These are phyloP conservation scores for Hygrophorus russula DNA, from an alignment of 768 basidiomycete genomes.

Conservation along the genomic window DNA sequence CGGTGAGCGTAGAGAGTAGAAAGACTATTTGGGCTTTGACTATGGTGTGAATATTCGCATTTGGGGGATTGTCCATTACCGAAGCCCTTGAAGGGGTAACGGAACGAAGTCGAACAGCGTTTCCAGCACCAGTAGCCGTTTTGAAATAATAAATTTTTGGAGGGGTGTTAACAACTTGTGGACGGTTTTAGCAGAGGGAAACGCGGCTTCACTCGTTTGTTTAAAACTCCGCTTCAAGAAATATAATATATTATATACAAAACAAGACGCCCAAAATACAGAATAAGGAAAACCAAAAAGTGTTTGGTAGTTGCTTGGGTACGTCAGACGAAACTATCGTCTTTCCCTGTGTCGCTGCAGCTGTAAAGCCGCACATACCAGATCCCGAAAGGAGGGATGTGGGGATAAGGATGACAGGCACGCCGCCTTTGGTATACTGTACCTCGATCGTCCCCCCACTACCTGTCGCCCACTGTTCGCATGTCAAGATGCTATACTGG, in stretches of 20 bases:
- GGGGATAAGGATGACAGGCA: conserved; percentile 45
- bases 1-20: conserved; percentile 88
- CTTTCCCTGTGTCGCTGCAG: conserved; percentile 4
- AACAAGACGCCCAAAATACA: background rate
- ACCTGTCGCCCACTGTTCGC: conserved; percentile 58
- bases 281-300: background rate
- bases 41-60: conserved; percentile 82
- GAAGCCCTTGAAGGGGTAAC: conserved; percentile 74
- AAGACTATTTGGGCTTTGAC: conserved; percentile 98
- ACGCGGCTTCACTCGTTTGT: background rate
- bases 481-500: conserved; percentile 43
- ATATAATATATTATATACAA: too few relatives aligned
- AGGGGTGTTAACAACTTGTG: conserved; percentile 26
- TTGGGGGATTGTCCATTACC: conserved; percentile 80
- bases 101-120: conserved; percentile 51
- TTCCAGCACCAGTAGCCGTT: conserved; percentile 66
- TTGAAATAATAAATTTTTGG: conserved; percentile 33
- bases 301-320: background rate
- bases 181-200: conserved; percentile 6
- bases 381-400: conserved; percentile 22
- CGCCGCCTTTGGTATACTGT: conserved; percentile 54
- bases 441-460: conserved; percentile 50
- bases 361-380: conserved; percentile 22
- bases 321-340: background rate
- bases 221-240: conserved; percentile 4